These are phyloP conservation scores for Colletotrichum shisoi DNA, from an alignment of 2,329 filamentous ascomycete genomes.

Conservation along the genomic window DNA sequence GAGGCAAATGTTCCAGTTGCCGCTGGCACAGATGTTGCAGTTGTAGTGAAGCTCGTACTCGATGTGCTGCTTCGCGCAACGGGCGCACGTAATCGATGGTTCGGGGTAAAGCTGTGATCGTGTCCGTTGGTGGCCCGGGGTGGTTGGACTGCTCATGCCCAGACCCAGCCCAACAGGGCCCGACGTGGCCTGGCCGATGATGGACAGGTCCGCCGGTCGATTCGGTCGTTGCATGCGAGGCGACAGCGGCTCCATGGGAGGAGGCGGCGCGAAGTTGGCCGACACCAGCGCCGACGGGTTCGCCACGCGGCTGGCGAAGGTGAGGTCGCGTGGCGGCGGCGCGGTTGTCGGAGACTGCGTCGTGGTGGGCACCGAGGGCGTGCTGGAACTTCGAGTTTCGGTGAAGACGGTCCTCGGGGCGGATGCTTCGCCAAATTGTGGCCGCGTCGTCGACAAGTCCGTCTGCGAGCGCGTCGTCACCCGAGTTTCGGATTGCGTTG, in stretches of 20 bases:
- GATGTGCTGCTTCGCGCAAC: conserved; percentile 75
- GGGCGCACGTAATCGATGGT: conserved; percentile 75
- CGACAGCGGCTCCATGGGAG: conserved; percentile 36
- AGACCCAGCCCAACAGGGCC: conserved; percentile 45
- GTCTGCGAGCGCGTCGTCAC: conserved; percentile 70
- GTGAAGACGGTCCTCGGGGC: conserved; percentile 52
- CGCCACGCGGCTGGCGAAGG: conserved; percentile 51
- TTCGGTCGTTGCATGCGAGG: conserved; percentile 42
- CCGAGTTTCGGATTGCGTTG: conserved; percentile 54
- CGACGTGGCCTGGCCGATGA: conserved; percentile 47
- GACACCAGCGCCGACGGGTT: conserved; percentile 32
- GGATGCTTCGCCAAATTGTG: conserved; percentile 51
- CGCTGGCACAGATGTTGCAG: conserved; percentile 73
- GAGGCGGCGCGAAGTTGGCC: conserved; percentile 38
- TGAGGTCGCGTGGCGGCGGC: conserved; percentile 45
- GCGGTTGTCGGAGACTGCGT: conserved; percentile 39
- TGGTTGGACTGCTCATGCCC: conserved; percentile 47
- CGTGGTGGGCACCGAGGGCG: conserved; percentile 46
- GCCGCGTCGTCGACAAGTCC: conserved; percentile 61
- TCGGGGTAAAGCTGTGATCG: conserved; percentile 68
- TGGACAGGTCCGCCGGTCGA: conserved; percentile 53
- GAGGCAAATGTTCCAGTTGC: conserved; percentile 80
- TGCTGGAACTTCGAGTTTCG: conserved; percentile 55
- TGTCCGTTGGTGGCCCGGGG: conserved; percentile 51
- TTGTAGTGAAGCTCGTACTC: conserved; percentile 89